Evolutionary conservation across 1,284 basidiomycete species (phyloP).

Genomic region (Leccinum huronense): DNA sequence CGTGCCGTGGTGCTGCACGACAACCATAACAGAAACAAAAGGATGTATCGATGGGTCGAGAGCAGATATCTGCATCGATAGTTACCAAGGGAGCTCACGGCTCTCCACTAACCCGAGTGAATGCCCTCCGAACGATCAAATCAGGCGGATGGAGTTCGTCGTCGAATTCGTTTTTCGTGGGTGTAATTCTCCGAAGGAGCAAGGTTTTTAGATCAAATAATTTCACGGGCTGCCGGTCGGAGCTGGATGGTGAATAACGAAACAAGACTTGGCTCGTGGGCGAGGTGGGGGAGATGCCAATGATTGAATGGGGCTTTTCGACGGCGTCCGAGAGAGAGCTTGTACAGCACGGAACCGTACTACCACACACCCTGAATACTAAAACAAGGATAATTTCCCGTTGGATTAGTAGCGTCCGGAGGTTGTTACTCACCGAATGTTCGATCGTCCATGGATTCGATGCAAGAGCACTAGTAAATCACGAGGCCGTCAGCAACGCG

Average conservation of each 20-base stretch:
- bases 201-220: not conserved
- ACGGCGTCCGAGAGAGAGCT: not conserved
- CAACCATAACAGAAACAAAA: not conserved
- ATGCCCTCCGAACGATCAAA: not conserved
- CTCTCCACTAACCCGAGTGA: not conserved
- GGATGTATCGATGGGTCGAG: not conserved
- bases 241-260: not conserved
- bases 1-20: not conserved
- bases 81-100: too few species aligned
- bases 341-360: not conserved
- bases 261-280: not conserved
- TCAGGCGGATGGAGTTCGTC: not conserved
- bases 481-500: not conserved
- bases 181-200: not conserved
- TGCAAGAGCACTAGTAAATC: not conserved
- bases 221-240: not conserved
- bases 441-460: not conserved
- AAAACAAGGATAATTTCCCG: not conserved
- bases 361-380: not conserved
- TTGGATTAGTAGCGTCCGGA: not conserved
- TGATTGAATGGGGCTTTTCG: not conserved
- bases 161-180: not conserved
- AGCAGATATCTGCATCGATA: not conserved
- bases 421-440: not conserved
- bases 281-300: not conserved